phyloP scores from a whole-genome alignment of 1,284 basidiomycete genomes.

The Cystobasidium slooffiae region DNA sequence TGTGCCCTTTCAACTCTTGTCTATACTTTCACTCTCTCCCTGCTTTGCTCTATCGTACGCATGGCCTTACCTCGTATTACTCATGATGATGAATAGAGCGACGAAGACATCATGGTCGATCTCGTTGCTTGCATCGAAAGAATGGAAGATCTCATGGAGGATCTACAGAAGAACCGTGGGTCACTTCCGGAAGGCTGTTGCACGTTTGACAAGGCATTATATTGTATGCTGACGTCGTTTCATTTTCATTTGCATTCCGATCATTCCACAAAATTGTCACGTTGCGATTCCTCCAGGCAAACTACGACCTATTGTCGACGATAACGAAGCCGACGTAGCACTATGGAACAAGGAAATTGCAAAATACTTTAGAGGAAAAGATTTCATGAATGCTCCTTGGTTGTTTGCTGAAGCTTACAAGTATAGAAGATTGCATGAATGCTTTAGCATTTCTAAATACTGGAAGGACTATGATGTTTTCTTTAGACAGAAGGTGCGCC shows the following conservation, averaged over 20 bases:
- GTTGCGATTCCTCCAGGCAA: slow-evolving; percentile 56
- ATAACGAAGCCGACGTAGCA: slow-evolving; percentile 89
- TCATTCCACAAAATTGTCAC: background rate
- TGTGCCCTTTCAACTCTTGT: background rate
- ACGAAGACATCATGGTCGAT: slow-evolving; percentile 84
- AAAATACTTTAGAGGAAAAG: slow-evolving; percentile 91
- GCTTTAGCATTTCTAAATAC: slow-evolving; percentile 89
- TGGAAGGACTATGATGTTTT: slow-evolving; percentile 86
- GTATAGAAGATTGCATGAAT: slow-evolving; percentile 89
- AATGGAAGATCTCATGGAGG: slow-evolving; percentile 58
- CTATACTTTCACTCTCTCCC: background rate
- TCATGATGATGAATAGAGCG: slow-evolving; percentile 59
- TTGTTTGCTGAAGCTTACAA: slow-evolving; percentile 97
- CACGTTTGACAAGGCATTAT: too few species aligned
- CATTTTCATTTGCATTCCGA: background rate
- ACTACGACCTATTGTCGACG: slow-evolving; percentile 80
- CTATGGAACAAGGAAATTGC: slow-evolving; percentile 97
- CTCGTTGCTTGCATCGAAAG: slow-evolving; percentile 79
- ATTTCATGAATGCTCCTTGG: slow-evolving; percentile 95
- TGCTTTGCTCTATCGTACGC: background rate
- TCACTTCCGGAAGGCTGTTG: background rate
- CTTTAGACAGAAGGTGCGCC: slow-evolving; percentile 74
- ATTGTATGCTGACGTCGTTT: slow-evolving; percentile 61
- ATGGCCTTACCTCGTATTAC: too few species aligned
- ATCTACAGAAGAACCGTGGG: slow-evolving; percentile 57